Base-by-base conservation (phyloP, 1,284 basidiomycete genomes). In the Anthracocystis panici-leucophaei region DNA sequence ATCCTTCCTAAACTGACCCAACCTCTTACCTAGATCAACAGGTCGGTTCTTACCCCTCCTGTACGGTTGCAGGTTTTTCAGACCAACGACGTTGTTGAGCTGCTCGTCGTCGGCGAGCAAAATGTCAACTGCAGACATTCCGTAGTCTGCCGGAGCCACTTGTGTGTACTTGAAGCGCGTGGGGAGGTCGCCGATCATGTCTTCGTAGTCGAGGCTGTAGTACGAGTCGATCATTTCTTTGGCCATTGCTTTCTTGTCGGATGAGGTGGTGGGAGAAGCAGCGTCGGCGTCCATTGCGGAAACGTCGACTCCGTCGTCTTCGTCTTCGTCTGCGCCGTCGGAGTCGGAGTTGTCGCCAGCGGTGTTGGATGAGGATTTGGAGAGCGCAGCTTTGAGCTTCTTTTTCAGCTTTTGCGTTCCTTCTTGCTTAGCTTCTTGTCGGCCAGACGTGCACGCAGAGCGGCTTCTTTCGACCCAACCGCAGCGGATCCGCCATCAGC, bases 91-190 rank as follows among this genome's bases (percentile, higher is more conserved):
- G 64, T 92, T 89, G 87, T 99, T 99, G 53, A 99, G 89, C 83
- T 99, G 95, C 52, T 90, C 89, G 86, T 99, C 96, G 18, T 92
- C 94, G 4, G 97, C 95, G 78, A 95, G 88, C 21, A 99, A 88
- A 75, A 99, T 95, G 83, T 99, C 96, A 2, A 89, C 90, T 0
- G 96, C 90, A 0, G 91, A 89, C 48, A 99, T 89, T 9, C 90
- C 91, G 85, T 90, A 97, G 38, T 87, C 86, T 64, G 92, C 88
- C 0, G 91, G 86, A 35, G 90, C 87, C 14, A 94, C 91, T 49
- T 90, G 88, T 8, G 91, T 88, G 85, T 99, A 99, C 84, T 93
- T 92, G 90, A 99, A 99, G 14, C 94, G 91, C 0, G 96, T 98
- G 1, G 94, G 91, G 77, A 94, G 87, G 84, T 92, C 94, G 7